Evolutionary conservation across 1,139 yeast genomes (phyloP), one percentile per base, ranked within the genome.

Genomic region (Taphrina flavorubra): DNA sequence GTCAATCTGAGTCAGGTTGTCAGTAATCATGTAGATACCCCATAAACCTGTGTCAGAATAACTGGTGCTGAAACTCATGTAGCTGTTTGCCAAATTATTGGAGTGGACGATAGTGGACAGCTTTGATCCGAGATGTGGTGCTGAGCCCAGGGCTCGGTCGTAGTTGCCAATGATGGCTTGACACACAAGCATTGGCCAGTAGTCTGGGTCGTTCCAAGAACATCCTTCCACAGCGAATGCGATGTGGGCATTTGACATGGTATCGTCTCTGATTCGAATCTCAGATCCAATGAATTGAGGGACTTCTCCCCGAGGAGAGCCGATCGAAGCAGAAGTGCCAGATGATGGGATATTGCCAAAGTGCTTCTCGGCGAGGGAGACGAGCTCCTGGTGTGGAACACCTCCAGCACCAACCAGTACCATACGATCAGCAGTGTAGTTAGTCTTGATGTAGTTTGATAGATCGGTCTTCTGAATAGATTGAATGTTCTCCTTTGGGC

Each of bases 181-280:
- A 6, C 97, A 96, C 0, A 94, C 97, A 31, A 96, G 84, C 1
- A 97, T 97, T 39, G 96, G 89, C 81, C 92, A 92, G 80, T 92
- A 94, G 78, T 94, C 98, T 8, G 96, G 92, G 4, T 96, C 91
- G 44, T 90, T 88, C 99, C 99, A 94, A 61, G 97, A 88, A 37
- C 92, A 97, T 74, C 99, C 98, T 80, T 94, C 99, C n/a, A 94
- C 88, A 13, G 97, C 96, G 71, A 94, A 80, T 7, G 97, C 99
- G 69, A 92, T 86, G 79, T 94, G 96, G 1, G 97, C 92, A 8
- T 87, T 87, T 36, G 97, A 97, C 77, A 94, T 80, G 0, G 95
- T 82, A 72, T 86, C 86, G 75, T 94, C 97, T 74, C 89, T 88
- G 69, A 92, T 84, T 74, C 92, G 86, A 69, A 89, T 86, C 78